These are phyloP conservation scores for Phialophora chinensis DNA, from an alignment of 2,329 filamentous ascomycete genomes.

Conservation along the genomic window DNA sequence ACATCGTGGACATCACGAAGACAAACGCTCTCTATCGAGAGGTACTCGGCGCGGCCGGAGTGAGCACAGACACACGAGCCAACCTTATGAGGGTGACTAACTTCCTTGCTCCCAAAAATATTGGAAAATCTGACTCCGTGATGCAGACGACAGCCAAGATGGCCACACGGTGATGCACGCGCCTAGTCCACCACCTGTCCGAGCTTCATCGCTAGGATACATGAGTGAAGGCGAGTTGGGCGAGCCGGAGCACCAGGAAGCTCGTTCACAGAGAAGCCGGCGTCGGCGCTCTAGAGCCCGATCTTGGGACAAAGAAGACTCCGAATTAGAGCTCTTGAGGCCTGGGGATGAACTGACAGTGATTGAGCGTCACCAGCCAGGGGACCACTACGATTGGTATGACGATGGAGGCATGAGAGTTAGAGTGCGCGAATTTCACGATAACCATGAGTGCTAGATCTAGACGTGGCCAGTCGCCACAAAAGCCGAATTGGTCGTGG, in stretches of 20 bases:
- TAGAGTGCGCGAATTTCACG: slow-evolving; percentile 38
- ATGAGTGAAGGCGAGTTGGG: slow-evolving; percentile 9
- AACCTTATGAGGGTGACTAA: slow-evolving; percentile 16
- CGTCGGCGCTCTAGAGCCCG: slow-evolving; percentile 16
- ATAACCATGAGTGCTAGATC: slow-evolving; percentile 1
- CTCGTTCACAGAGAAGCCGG: not conserved
- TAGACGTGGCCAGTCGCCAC: slow-evolving; percentile 3
- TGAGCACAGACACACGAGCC: slow-evolving; percentile 2
- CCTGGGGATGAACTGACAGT: slow-evolving; percentile 27
- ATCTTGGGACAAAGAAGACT: slow-evolving; percentile 13
- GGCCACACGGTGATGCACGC: slow-evolving; percentile 5
- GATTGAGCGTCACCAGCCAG: slow-evolving; percentile 24
- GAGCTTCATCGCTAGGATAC: slow-evolving; percentile 23
- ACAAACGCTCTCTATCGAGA: slow-evolving; percentile 15
- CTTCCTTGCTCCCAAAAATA: not conserved
- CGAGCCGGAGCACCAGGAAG: slow-evolving; percentile 9
- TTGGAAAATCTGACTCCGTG: not conserved
- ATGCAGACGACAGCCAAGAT: slow-evolving; percentile 17
- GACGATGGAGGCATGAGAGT: slow-evolving; percentile 37
- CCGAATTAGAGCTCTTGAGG: slow-evolving; percentile 9
- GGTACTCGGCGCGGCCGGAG: slow-evolving; percentile 13
- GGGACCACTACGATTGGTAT: slow-evolving; percentile 38
- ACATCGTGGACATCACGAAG: not conserved
- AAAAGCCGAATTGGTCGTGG: not conserved
- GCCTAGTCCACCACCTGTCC: slow-evolving; percentile 25